Evolutionary conservation across 2,329 filamentous ascomycete genomes (phyloP).

Genomic region (Cercospora zeae-maydis): DNA sequence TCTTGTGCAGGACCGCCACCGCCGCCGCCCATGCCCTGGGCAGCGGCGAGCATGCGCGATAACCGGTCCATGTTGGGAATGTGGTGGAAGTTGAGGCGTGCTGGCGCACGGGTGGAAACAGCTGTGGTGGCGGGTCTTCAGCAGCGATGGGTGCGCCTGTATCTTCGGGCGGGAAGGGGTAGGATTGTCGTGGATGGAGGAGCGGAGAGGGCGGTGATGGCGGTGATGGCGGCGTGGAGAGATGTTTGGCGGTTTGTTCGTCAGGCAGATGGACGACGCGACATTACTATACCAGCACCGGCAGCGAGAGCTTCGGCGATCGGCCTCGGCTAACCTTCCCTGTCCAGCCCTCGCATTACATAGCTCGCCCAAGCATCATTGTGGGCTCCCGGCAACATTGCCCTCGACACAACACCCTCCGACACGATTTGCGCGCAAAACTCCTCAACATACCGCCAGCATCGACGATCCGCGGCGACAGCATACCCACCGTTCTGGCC

Average conservation of each 20-base stretch:
- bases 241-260: background rate
- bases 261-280: conserved; percentile 13
- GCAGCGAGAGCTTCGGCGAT: background rate
- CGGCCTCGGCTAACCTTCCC: background rate
- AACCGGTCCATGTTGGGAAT: conserved; percentile 73
- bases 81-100: background rate
- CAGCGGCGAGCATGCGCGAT: conserved; percentile 78
- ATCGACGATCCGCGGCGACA: background rate
- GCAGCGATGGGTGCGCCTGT: background rate
- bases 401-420: background rate
- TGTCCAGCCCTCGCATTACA: background rate
- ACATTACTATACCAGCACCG: background rate
- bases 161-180: background rate
- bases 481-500: background rate
- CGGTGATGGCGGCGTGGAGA: conserved; percentile 11
- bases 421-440: background rate
- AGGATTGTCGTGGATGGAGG: conserved; percentile 1
- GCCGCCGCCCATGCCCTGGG: conserved; percentile 58
- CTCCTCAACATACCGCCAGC: background rate
- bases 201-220: conserved; percentile 1
- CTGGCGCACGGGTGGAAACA: background rate
- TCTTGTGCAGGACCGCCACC: conserved; percentile 75
- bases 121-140: background rate
- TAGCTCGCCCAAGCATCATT: conserved; percentile 1
- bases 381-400: conserved; percentile 19